Base-by-base conservation (phyloP, 371 early-diverging fungal species). In the Chytridium lagenaria region DNA sequence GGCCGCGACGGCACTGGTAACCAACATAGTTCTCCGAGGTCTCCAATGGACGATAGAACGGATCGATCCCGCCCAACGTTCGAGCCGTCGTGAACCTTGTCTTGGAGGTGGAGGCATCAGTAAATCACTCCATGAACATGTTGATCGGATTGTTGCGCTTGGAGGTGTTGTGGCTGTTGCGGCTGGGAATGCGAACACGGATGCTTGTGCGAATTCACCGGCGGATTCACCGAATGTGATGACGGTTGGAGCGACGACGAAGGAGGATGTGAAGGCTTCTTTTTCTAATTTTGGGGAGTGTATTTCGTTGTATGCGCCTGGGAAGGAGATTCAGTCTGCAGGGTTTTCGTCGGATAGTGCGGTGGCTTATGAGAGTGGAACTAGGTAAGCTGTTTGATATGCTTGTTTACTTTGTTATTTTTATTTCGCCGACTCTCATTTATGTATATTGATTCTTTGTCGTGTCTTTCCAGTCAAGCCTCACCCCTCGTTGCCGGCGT, bases 291-390 rank as follows among this genome's bases (percentile, higher is more conserved):
- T 68, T 52, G 95, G 95, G 2, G 52, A 67, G 16, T 95, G 95
- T 73, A 90, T 93, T 40, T 95, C 96, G 80, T 88, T 98, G 34
- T 95, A 95, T 80, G 93, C 94, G 16, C 89, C 89, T 44, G 99
- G 99, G 50, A 86, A 91, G 71, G 89, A 95, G 74, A 95, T 99
- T 67, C 49, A 49, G 44, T 49, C 66, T 28, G 61, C 61, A 12
- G 61, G 61, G 3, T 33, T 61, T 34, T 7, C 61, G 12, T 31
- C 36, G 34, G 23, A 37, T 37, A 61, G 34, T 7, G 61, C 61
- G 2, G 12, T 26, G 3, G 30, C 61, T 34, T 61, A 34, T 26
- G 61, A 61, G 36, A 61, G 61, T 23, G 61, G 61, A 16, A 61
- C 61, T 5, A 52, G 55, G 55, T 44, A 44, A 7, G 19, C 12